Percentiles rank a stretch among this genome's conserved stretches.
Conservation (phyloP, 1,139 yeast genomes). For the Nakaseomyces kungkrabaensis region DNA sequence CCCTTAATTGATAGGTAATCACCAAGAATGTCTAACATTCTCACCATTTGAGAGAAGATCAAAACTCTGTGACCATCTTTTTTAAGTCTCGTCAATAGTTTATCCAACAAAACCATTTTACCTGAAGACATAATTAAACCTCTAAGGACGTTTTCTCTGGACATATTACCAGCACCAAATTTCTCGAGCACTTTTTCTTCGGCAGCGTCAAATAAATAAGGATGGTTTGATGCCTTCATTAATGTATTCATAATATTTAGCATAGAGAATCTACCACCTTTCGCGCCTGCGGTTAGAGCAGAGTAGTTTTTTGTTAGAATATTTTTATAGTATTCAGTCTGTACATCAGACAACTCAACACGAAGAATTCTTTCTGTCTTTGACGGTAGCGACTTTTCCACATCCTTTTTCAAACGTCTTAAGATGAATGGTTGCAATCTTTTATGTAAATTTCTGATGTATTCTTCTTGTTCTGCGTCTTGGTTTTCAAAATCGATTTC, state of each 20-base stretch:
- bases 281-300: constrained; percentile 79
- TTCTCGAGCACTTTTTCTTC: constrained; percentile 71
- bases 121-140: constrained; percentile 98
- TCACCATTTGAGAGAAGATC: constrained; percentile 93
- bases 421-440: constrained; percentile 85
- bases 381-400: constrained; percentile 89
- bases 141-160: constrained; percentile 71
- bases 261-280: constrained; percentile 74
- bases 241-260: constrained; percentile 90
- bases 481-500: constrained; percentile 92
- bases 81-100: constrained; percentile 67
- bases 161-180: constrained; percentile 44
- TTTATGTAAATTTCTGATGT: constrained; percentile 74
- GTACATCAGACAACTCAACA: constrained; percentile 90
- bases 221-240: constrained; percentile 95
- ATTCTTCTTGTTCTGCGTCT: constrained; percentile 75
- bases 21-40: constrained; percentile 90
- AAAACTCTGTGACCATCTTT: constrained; percentile 94
- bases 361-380: constrained; percentile 90
- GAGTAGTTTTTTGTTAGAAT: constrained; percentile 84
- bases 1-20: constrained; percentile 88
- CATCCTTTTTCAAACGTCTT: constrained; percentile 91
- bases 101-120: constrained; percentile 91
- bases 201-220: constrained; percentile 88
- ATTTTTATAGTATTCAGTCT: constrained; percentile 89